A percentile compares a stretch with the other conserved stretches of the same genome.
phyloP scores from a whole-genome alignment of 2,329 filamentous ascomycete species.

The Zymoseptoria tritici region DNA sequence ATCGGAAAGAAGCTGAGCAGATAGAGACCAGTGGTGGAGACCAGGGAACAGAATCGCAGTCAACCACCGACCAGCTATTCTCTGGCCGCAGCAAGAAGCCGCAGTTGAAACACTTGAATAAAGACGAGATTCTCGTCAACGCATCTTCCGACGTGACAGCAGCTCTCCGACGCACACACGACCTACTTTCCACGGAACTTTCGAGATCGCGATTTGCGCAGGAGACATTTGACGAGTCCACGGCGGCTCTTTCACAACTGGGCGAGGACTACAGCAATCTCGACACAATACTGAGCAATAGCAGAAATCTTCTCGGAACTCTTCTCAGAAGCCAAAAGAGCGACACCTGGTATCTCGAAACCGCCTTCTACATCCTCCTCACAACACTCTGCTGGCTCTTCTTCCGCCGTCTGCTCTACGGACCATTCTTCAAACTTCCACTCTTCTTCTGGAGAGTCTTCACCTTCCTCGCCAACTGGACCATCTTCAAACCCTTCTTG shows the following conservation, averaged over 20 bases:
- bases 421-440: conserved; percentile 78
- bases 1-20: conserved; percentile 17
- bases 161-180: conserved; percentile 76
- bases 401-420: conserved; percentile 78
- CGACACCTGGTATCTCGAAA: conserved; percentile 96
- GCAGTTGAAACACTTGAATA: conserved; percentile 48
- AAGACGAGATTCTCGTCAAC: conserved; percentile 65
- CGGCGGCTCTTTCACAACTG: conserved; percentile 70
- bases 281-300: conserved; percentile 67
- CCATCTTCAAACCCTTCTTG: conserved; percentile 29
- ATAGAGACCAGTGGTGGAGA: conserved; percentile 35
- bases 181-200: conserved; percentile 77
- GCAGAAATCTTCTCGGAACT: conserved; percentile 66
- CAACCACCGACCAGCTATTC: conserved; percentile 25
- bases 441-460: conserved; percentile 20
- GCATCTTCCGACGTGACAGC: conserved; percentile 78
- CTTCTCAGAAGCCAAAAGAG: conserved; percentile 84
- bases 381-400: conserved; percentile 76
- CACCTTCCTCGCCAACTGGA: conserved; percentile 23
- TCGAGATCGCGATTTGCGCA: conserved; percentile 82
- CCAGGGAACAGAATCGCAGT: conserved; percentile 20
- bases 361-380: conserved; percentile 73
- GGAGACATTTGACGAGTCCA: conserved; percentile 77
- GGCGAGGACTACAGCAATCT: conserved; percentile 74
- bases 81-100: conserved; percentile 24